Conservation (phyloP, 2,329 filamentous ascomycete genomes). For the Penicillium palitans region DNA sequence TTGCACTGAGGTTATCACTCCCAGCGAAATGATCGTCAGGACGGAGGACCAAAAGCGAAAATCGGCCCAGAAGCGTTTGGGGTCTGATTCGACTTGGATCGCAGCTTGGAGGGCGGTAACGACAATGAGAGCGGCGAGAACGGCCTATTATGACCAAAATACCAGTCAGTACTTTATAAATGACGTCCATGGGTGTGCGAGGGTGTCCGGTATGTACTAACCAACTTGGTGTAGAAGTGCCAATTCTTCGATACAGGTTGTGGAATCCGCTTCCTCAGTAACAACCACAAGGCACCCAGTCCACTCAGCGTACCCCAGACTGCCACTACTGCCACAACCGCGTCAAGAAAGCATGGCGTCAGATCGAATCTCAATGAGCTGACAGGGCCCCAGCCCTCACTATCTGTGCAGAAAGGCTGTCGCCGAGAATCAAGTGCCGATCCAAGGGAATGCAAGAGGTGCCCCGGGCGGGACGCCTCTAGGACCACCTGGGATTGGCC, state of each 20-base stretch:
- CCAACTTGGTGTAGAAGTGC: slow-evolving; percentile 92
- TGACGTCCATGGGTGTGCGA: background rate
- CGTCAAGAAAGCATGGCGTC: slow-evolving; percentile 94
- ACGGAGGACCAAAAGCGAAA: slow-evolving; percentile 84
- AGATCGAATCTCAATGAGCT: slow-evolving; percentile 88
- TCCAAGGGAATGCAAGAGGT: slow-evolving; percentile 28
- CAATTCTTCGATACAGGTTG: slow-evolving; percentile 74
- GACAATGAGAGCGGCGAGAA: slow-evolving; percentile 67
- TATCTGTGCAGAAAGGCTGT: slow-evolving; percentile 81
- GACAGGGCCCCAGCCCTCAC: slow-evolving; percentile 92
- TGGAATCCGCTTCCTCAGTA: slow-evolving; percentile 68
- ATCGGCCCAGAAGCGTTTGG: slow-evolving; percentile 71
- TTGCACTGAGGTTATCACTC: slow-evolving; percentile 75
- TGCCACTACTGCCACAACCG: slow-evolving; percentile 78
- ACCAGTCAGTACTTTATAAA: background rate
- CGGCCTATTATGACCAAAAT: slow-evolving; percentile 46
- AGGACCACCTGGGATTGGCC: slow-evolving; percentile 38
- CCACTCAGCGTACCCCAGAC: slow-evolving; percentile 78
- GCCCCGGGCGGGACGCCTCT: slow-evolving; percentile 32
- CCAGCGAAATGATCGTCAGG: slow-evolving; percentile 69
- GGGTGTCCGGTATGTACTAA: slow-evolving; percentile 45
- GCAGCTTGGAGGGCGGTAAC: slow-evolving; percentile 70
- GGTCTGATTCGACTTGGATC: slow-evolving; percentile 71
- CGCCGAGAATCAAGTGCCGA: slow-evolving; percentile 30
- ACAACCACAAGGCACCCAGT: slow-evolving; percentile 73